These are phyloP conservation scores for Gomphus sp. DNA, from an alignment of 1,284 basidiomycete genomes.

Conservation along the genomic window DNA sequence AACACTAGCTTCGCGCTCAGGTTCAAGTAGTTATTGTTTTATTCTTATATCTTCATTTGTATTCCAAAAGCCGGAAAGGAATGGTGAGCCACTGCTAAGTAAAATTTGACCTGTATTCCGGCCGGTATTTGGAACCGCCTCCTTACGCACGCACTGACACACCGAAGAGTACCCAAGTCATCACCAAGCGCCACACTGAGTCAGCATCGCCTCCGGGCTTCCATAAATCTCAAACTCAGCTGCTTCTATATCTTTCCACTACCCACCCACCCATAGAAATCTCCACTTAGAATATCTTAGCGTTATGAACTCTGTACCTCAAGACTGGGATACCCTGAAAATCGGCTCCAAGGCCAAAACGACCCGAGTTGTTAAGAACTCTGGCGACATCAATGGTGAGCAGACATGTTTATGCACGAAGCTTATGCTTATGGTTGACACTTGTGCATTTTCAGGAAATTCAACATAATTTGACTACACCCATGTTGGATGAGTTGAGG, in stretches of 20 bases:
- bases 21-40: too few species aligned
- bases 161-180: too few species aligned
- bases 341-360: conserved; percentile 69
- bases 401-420: neutral
- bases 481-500: too few species aligned
- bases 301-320: conserved; percentile 6
- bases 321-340: conserved; percentile 62
- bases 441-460: conserved; percentile 7
- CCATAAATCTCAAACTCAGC: neutral
- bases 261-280: neutral
- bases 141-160: too few species aligned
- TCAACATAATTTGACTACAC: too few species aligned
- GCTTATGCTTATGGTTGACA: conserved; percentile 1
- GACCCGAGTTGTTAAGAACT: conserved; percentile 61
- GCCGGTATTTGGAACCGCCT: too few species aligned
- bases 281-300: neutral
- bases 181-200: neutral
- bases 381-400: conserved; percentile 64
- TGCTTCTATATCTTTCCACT: neutral
- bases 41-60: too few species aligned
- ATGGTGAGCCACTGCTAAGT: too few species aligned
- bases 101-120: too few species aligned
- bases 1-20: too few species aligned
- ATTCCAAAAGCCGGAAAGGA: too few species aligned
- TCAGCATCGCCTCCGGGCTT: neutral